Base-by-base conservation (phyloP, 202 grass and related monocot genomes). In the Carex arenaria region DNA sequence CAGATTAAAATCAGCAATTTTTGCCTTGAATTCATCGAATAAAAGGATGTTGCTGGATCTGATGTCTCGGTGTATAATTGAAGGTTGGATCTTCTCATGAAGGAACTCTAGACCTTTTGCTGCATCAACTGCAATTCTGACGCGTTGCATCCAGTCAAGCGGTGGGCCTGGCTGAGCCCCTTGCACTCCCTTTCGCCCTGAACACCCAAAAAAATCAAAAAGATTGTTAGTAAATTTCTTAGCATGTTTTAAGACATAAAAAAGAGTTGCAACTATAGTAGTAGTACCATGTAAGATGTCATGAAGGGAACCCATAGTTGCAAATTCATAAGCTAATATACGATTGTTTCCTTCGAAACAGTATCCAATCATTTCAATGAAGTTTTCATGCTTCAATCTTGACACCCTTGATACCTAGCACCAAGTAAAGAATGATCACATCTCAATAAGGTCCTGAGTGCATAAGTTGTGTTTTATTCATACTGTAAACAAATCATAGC, bases 61-160 rank as follows among this genome's bases (percentile, higher is more conserved):
- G 77, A 97, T 92, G 54, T 97, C 94, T 56, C 94, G 81, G 73
- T 97, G 94, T 83, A 97, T 90, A 72, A 94, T 90, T 1, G 91
- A 84, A 59, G 94, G 91, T 22, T 92, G 94, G 36, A 94, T 87
- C 84, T 92, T 97, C 88, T 97, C 94, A 78, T 97, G 94, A 86
- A 97, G 94, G 88, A 91, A 97, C 52, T 91, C 94, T 56, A 97
- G 77, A 54, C 94, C 94, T 85, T 94, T 97, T n/a, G 94, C 94
- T 61, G 94, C 89, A 87, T 92, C 89, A 84, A 97, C 79, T 56
- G 94, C 94, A 73, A 97, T 97, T 85, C 80, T 94, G 47, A 97
- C 94, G 74, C 94, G 79, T 57, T 93, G 82, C 79, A 92, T 89
- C 94, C 94, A 97, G 56, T 91, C 91, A 76, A 97, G 89, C 66